phyloP scores from a whole-genome alignment of 192 early-diverging fungal species.

The Bifiguratus adelaidae region DNA sequence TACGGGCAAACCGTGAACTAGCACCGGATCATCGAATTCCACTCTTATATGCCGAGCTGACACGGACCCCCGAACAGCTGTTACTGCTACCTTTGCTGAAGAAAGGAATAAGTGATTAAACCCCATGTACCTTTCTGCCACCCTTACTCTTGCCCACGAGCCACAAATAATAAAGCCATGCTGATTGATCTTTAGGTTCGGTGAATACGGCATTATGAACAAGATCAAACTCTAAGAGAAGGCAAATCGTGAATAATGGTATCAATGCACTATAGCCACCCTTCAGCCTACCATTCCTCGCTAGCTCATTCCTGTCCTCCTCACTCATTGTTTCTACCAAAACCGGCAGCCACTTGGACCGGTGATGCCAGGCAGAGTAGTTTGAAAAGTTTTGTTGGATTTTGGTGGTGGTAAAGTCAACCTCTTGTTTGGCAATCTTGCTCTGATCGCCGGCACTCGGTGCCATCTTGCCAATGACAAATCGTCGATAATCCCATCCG shows the following conservation, averaged over 20 bases:
- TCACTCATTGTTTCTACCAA: constrained; percentile 26
- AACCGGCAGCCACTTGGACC: constrained; percentile 69
- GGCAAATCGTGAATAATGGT: neutral
- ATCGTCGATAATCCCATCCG: constrained; percentile 96
- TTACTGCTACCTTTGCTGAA: no score
- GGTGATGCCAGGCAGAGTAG: constrained; percentile 97
- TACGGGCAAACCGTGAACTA: neutral
- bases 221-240: constrained; percentile 62
- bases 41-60: neutral
- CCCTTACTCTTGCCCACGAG: constrained; percentile 56
- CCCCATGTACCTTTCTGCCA: neutral
- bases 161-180: constrained; percentile 96
- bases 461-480: constrained; percentile 49
- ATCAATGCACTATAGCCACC: neutral
- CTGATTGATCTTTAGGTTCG: constrained; percentile 93
- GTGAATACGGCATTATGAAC: constrained; percentile 90
- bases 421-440: constrained; percentile 47
- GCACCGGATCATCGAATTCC: neutral
- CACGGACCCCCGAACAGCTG: neutral
- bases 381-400: constrained; percentile 93
- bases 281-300: constrained; percentile 10
- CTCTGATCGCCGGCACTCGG: constrained; percentile 10
- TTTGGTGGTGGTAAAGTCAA: constrained; percentile 83
- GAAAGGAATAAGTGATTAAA: neutral
- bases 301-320: constrained; percentile 24